Conservation (phyloP, 495 filamentous ascomycete species). For the Hypoxylon fragiforme region DNA sequence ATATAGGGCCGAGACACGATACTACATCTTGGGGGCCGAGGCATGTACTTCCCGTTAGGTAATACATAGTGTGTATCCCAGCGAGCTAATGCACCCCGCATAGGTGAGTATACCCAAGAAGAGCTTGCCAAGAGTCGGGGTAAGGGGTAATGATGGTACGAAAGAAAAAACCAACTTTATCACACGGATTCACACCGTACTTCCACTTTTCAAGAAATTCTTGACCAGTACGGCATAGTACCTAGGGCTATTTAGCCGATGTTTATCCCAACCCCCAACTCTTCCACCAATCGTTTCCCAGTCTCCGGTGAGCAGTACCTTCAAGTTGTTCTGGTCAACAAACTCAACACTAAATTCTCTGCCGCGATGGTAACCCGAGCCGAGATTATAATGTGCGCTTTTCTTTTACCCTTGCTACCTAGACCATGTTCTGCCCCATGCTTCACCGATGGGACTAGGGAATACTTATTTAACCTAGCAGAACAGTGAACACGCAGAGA, state of each 20-base stretch:
- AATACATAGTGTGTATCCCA: no score
- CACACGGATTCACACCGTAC: not conserved
- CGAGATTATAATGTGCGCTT: no score
- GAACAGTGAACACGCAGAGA: not conserved
- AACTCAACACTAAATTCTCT: not conserved
- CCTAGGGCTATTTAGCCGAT: no score
- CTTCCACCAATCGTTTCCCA: not conserved
- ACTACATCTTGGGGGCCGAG: no score
- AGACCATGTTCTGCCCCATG: no score
- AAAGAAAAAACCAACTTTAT: slow-evolving; percentile 13
- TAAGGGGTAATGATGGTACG: not conserved
- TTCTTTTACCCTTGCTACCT: no score
- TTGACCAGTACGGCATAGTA: no score
- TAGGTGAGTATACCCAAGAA: not conserved
- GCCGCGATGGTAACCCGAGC: not conserved
- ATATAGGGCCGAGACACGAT: no score
- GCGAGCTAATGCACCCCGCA: slow-evolving; percentile 20
- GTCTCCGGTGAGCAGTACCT: not conserved
- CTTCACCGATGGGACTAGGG: no score
- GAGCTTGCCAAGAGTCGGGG: slow-evolving; percentile 21
- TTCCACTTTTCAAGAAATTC: not conserved
- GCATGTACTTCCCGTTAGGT: no score
- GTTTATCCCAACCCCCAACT: not conserved
- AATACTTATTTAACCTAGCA: no score
- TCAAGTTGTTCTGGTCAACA: no score